phyloP scores from a whole-genome alignment of 2,329 filamentous ascomycete genomes.

The Neoscytalidium dimidiatum region DNA sequence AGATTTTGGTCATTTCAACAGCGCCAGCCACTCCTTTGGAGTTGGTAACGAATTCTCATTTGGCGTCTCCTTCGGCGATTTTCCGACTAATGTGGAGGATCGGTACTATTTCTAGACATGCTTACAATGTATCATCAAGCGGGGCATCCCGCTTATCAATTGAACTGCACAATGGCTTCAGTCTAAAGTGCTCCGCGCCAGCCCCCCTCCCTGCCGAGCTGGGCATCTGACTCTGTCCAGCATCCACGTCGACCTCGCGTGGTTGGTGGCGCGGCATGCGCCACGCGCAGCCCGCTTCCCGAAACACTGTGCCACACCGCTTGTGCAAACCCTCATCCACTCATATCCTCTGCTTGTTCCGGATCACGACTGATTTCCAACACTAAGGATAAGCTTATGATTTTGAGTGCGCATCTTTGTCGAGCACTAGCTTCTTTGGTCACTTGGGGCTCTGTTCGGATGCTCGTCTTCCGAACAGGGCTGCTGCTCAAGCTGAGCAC shows the following conservation, averaged over 20 bases:
- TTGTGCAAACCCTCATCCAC: neutral
- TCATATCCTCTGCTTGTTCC: neutral
- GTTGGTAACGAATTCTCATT: conserved; percentile 11
- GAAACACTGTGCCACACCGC: conserved; percentile 3
- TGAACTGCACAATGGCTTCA: neutral
- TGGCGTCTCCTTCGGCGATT: neutral
- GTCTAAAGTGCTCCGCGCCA: neutral
- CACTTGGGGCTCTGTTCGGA: neutral
- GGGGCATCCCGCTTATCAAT: neutral
- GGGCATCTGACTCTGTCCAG: neutral
- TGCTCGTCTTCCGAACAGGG: neutral
- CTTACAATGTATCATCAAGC: conserved; percentile 14
- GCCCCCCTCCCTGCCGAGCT: neutral
- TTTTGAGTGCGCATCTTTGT: conserved; percentile 13
- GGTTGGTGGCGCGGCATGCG: conserved; percentile 1
- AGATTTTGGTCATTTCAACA: neutral
- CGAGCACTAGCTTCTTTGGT: neutral
- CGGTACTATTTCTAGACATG: conserved; percentile 14
- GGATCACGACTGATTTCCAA: neutral
- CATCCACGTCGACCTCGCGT: neutral
- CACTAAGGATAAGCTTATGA: conserved; percentile 15
- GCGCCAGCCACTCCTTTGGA: neutral
- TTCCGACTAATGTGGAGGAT: neutral
- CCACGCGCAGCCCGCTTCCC: neutral
- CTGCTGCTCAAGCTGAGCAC: neutral